These are phyloP conservation scores for Chaetoceros muelleri DNA, from an alignment of 108 stramenopile genomes.

Conservation along the genomic window DNA sequence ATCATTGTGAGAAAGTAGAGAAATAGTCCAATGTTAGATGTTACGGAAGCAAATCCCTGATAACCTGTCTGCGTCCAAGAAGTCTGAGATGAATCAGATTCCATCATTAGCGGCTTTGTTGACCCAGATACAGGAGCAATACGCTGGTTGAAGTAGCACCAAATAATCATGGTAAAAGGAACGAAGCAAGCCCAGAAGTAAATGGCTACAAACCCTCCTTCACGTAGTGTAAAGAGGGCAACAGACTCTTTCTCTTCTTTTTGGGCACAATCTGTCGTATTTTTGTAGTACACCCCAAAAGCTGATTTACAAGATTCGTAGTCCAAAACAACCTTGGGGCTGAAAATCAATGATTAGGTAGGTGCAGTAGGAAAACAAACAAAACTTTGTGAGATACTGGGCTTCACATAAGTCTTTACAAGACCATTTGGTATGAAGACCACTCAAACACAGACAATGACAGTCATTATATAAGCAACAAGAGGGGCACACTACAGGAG, in stretches of 20 bases:
- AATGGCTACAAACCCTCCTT: conserved; percentile 23
- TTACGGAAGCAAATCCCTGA: conserved; percentile 14
- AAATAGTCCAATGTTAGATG: conserved; percentile 31
- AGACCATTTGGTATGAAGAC: too few relatives aligned
- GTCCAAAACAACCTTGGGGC: conserved; percentile 4
- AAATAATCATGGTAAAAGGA: conserved; percentile 26
- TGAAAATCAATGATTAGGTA: background rate
- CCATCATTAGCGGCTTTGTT: conserved; percentile 10
- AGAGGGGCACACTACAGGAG: conserved; percentile 12
- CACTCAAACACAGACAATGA: background rate
- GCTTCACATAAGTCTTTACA: too few relatives aligned
- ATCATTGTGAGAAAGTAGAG: conserved; percentile 29
- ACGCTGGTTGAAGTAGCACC: conserved; percentile 45
- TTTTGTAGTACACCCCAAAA: conserved; percentile 6
- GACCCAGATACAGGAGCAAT: conserved; percentile 23
- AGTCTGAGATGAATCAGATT: background rate
- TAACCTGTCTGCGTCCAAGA: conserved; percentile 46
- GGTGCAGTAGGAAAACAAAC: too few relatives aligned
- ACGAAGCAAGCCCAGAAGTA: conserved; percentile 20
- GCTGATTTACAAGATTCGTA: conserved; percentile 7
- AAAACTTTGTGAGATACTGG: too few relatives aligned
- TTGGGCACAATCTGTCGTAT: conserved; percentile 6
- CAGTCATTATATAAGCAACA: background rate
- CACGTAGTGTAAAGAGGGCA: conserved; percentile 18
- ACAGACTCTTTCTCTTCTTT: conserved; percentile 19